A percentile compares a stretch with the other conserved stretches of the same genome.
Conservation (phyloP, 805 yeast species). For the Pichia kluyveri region DNA sequence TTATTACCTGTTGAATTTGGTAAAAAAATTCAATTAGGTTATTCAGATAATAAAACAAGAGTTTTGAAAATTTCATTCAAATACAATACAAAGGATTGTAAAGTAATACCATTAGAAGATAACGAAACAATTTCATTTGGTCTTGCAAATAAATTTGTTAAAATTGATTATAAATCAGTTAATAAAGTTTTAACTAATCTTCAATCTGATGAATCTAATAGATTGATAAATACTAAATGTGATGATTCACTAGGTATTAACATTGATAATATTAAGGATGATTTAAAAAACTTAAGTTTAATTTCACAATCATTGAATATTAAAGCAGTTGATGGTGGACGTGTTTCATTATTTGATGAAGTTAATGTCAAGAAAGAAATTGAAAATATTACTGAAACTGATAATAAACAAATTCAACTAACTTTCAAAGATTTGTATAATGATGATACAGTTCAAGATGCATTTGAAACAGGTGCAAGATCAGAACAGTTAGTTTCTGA, state of each 20-base stretch:
- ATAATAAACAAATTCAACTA: conserved; percentile 18
- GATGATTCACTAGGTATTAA: conserved; percentile 1
- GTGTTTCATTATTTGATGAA: conserved; percentile 19
- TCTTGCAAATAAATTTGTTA: conserved; percentile 35
- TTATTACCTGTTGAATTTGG: conserved; percentile 62
- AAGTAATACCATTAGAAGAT: conserved; percentile 12
- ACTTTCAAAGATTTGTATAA: conserved; percentile 14
- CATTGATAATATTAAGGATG: conserved; percentile 16
- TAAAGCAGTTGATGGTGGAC: conserved; percentile 29
- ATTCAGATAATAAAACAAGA: conserved; percentile 37
- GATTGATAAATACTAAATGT: conserved; percentile 5
- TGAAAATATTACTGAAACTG: conserved; percentile 14
- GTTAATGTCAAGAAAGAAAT: conserved; percentile 17
- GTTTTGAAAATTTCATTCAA: conserved; percentile 35
- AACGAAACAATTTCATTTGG: conserved; percentile 32
- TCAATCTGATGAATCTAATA: conserved; percentile 9
- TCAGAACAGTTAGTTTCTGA: conserved; percentile 71
- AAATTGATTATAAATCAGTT: conserved; percentile 57
- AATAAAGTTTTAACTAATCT: conserved; percentile 34
- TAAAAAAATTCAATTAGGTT: conserved; percentile 31
- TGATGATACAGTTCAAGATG: conserved; percentile 7
- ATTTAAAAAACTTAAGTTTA: conserved; percentile 28
- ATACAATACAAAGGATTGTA: conserved; percentile 17
- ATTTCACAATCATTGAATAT: conserved; percentile 24
- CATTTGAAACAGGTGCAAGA: conserved; percentile 20